Conservation (phyloP, 1,284 basidiomycete species). For the Psilocybe mexicana region DNA sequence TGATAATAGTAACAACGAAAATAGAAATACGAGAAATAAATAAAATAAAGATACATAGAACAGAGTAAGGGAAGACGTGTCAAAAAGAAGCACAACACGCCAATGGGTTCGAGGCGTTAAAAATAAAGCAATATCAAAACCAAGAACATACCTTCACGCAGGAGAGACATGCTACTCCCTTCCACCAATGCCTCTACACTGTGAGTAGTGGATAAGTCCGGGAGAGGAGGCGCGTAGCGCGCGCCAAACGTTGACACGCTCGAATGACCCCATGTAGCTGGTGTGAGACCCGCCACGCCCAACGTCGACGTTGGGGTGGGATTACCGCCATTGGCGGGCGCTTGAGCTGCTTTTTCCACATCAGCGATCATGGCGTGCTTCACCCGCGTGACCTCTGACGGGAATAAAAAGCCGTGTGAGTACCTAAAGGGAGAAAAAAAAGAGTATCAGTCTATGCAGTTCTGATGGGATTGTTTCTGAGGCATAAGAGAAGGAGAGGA, state of each 20-base stretch:
- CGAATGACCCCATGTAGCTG: conserved; percentile 72
- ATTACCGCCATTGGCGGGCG: neutral
- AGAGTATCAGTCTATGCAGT: conserved; percentile 11
- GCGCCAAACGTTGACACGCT: conserved; percentile 86
- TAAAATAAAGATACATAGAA: neutral
- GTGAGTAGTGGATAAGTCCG: conserved; percentile 68
- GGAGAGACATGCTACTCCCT: conserved; percentile 77
- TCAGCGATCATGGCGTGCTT: conserved; percentile 47
- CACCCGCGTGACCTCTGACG: conserved; percentile 80
- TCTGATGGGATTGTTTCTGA: conserved; percentile 5
- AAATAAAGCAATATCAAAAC: neutral
- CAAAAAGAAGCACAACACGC: too few relatives aligned
- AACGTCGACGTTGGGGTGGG: conserved; percentile 10
- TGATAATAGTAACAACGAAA: neutral
- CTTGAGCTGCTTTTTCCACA: conserved; percentile 33
- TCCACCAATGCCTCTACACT: conserved; percentile 93
- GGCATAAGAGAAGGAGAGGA: neutral
- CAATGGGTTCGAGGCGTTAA: too few relatives aligned
- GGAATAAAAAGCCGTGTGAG: conserved; percentile 96
- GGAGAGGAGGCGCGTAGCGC: conserved; percentile 74
- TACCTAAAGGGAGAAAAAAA: conserved; percentile 53
- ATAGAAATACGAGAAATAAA: neutral
- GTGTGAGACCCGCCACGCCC: conserved; percentile 32
- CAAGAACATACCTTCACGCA: conserved; percentile 54
- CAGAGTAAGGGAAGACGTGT: too few relatives aligned